Conservation (phyloP, 2,329 filamentous ascomycete species). For the Colletotrichum coccodes region DNA sequence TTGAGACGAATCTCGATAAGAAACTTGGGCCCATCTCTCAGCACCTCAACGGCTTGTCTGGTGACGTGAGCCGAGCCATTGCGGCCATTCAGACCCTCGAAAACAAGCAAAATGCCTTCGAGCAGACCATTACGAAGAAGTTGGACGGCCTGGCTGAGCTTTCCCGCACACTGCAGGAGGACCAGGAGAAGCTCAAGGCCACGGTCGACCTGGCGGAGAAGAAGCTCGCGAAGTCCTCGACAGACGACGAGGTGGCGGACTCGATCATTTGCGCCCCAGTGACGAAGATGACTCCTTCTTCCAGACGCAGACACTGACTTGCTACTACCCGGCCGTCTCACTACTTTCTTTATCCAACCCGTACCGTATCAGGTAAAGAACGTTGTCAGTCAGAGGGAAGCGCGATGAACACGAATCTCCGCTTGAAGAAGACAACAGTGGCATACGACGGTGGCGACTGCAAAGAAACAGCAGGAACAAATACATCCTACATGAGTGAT, state of each 20-base stretch:
- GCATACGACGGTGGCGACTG: not conserved
- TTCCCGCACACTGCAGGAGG: not conserved
- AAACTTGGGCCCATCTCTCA: not conserved
- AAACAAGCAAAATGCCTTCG: not conserved
- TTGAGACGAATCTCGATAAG: not conserved
- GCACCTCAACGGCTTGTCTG: not conserved
- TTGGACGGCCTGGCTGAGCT: not conserved
- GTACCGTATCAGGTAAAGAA: too few relatives aligned
- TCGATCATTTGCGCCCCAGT: not conserved
- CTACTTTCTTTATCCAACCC: not conserved
- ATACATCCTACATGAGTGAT: not conserved
- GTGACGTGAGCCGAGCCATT: too few relatives aligned
- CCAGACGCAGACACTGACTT: not conserved
- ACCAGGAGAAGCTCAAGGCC: not conserved
- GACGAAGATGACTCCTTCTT: fast-evolving
- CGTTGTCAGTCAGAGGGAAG: too few relatives aligned
- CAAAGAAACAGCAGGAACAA: not conserved
- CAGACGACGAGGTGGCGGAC: not conserved
- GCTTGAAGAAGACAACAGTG: fast-evolving
- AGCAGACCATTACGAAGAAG: not conserved
- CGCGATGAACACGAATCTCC: not conserved
- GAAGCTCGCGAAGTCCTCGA: not conserved
- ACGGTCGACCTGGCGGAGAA: not conserved
- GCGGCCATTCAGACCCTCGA: too few relatives aligned
- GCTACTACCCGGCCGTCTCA: not conserved